Evolutionary conservation across 2,329 filamentous ascomycete species (phyloP).

Genomic region (Aspergillus novoparasiticus): DNA sequence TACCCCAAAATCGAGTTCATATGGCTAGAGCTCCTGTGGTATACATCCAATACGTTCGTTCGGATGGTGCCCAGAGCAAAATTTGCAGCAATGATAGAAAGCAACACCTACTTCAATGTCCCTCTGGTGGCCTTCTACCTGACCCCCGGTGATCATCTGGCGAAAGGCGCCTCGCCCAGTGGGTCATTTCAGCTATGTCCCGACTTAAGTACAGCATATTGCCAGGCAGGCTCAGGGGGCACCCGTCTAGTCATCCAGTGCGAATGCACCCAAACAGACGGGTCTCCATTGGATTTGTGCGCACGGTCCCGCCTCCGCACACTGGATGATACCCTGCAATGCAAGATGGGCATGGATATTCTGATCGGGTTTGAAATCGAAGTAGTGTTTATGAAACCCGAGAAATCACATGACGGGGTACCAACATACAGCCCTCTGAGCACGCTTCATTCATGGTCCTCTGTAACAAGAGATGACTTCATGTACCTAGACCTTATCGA

Average conservation of each 20-base stretch:
- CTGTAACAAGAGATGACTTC: constrained; percentile 58
- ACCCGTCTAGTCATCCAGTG: neutral
- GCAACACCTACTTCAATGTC: too few species aligned
- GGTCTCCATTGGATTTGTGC: constrained; percentile 5
- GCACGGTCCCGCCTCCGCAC: neutral
- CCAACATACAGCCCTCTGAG: constrained; percentile 30
- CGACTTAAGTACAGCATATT: constrained; percentile 3
- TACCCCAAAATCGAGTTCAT: too few species aligned
- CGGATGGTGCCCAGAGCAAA: too few species aligned
- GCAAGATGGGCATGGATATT: neutral
- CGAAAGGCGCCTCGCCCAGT: too few species aligned
- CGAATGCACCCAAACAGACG: neutral
- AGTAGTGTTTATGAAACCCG: constrained; percentile 61
- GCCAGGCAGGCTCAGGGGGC: neutral
- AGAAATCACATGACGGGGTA: constrained; percentile 34
- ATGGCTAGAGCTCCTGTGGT: too few species aligned
- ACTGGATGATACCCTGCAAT: neutral
- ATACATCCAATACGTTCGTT: too few species aligned
- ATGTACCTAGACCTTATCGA: constrained; percentile 45
- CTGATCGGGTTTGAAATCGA: constrained; percentile 77
- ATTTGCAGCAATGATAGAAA: too few species aligned
- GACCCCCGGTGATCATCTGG: too few species aligned
- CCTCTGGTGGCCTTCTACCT: too few species aligned
- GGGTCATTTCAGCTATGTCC: neutral
- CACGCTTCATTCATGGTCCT: constrained; percentile 62